These are phyloP conservation scores for Podaxis pistillaris DNA, from an alignment of 768 basidiomycete species.

Conservation along the genomic window DNA sequence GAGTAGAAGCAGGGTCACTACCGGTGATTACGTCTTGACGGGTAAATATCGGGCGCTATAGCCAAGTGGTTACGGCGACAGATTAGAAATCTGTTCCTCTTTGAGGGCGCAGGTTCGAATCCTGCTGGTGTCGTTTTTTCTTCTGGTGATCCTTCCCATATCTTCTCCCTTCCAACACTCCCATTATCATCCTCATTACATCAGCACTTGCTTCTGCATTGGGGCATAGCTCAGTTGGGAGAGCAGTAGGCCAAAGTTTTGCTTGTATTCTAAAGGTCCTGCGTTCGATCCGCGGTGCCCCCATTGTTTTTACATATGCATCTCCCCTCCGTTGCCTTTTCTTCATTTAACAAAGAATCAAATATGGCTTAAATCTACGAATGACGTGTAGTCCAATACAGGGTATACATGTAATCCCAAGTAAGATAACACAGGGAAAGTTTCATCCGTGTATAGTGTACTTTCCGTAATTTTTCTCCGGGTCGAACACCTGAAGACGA, in stretches of 20 bases:
- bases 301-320: constrained; percentile 36
- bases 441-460: constrained; percentile 64
- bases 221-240: constrained; percentile 75
- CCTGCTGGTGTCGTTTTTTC: constrained; percentile 19
- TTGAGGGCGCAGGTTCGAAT: constrained; percentile 59
- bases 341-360: too few species aligned
- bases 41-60: constrained; percentile 56
- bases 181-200: too few species aligned
- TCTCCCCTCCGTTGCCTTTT: neutral
- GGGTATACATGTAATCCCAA: too few species aligned
- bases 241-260: constrained; percentile 68
- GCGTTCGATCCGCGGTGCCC: constrained; percentile 79
- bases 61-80: constrained; percentile 81
- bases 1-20: neutral
- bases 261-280: constrained; percentile 63
- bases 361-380: too few species aligned
- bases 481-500: constrained; percentile 74
- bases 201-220: constrained; percentile 13
- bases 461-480: constrained; percentile 90
- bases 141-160: neutral
- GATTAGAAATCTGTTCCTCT: constrained; percentile 74
- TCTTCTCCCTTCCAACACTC: too few species aligned
- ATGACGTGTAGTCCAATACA: too few species aligned
- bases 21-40: too few species aligned
- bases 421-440: neutral